A percentile compares a stretch with the other conserved stretches of the same genome.
phyloP scores from a whole-genome alignment of 441 rosid species.

The Arabidopsis lyrata region DNA sequence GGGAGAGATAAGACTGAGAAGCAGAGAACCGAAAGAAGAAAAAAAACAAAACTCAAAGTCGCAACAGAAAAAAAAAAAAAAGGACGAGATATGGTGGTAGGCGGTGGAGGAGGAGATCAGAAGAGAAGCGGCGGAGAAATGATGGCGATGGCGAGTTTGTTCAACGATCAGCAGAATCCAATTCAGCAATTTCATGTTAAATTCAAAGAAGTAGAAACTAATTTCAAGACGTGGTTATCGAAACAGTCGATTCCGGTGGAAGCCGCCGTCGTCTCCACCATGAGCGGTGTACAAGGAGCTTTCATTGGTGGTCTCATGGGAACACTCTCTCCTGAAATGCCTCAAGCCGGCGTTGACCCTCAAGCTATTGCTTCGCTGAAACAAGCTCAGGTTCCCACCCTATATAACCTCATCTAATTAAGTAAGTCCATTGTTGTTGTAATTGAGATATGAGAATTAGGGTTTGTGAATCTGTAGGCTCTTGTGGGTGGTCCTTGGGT shows the following conservation, averaged over 20 bases:
- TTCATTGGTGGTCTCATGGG: slow-evolving; percentile 91
- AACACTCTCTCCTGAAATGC: slow-evolving; percentile 58
- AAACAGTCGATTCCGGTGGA: slow-evolving; percentile 82
- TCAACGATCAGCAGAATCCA: slow-evolving; percentile 62
- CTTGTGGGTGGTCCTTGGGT: slow-evolving; percentile 88
- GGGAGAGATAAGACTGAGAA: slow-evolving; percentile 36
- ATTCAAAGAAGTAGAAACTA: slow-evolving; percentile 66
- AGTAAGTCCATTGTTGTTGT: no score
- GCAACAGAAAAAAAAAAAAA: neutral
- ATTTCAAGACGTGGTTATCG: slow-evolving; percentile 81
- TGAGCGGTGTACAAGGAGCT: slow-evolving; percentile 79
- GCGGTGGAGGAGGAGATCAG: slow-evolving; percentile 33
- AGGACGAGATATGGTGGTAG: slow-evolving; percentile 49
- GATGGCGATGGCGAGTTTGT: slow-evolving; percentile 46
- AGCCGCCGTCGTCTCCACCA: slow-evolving; percentile 82
- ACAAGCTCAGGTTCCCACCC: slow-evolving; percentile 79
- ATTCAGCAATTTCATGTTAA: slow-evolving; percentile 60
- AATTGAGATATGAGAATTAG: slow-evolving; percentile 1
- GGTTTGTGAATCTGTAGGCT: slow-evolving; percentile 53
- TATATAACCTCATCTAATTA: neutral
- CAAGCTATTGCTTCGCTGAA: slow-evolving; percentile 82
- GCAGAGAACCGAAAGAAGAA: slow-evolving; percentile 1
- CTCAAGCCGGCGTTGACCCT: slow-evolving; percentile 51
- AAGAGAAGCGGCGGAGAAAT: slow-evolving; percentile 39
- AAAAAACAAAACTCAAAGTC: neutral